Evolutionary conservation across 1,284 basidiomycete species (phyloP).

Genomic region (Cryptococcus sp.): DNA sequence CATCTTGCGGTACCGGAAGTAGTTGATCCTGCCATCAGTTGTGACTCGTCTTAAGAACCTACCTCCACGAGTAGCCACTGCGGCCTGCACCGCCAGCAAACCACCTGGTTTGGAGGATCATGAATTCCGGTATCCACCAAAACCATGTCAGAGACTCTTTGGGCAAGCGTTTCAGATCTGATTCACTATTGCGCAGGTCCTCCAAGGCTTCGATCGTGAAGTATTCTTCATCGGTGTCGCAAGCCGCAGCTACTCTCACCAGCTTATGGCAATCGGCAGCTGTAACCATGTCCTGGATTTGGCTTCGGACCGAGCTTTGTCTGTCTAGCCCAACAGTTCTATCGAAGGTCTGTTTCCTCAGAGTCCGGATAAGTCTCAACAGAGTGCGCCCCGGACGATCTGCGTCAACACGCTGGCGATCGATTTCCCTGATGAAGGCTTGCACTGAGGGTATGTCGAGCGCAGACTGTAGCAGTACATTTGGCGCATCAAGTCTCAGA

Average conservation of each 20-base stretch:
- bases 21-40: background rate
- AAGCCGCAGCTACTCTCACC: conserved; percentile 10
- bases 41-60: background rate
- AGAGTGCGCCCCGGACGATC: background rate
- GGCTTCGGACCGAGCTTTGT: background rate
- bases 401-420: background rate
- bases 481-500: conserved; percentile 19
- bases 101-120: conserved; percentile 19
- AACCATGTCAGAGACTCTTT: conserved; percentile 13
- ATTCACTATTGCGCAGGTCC: background rate
- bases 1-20: conserved; percentile 5
- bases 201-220: background rate
- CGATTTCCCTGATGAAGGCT: background rate
- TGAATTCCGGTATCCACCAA: conserved; percentile 20
- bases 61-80: conserved; percentile 9
- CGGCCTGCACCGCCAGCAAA: conserved; percentile 9
- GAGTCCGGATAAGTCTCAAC: background rate
- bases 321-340: conserved; percentile 7
- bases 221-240: conserved; percentile 6
- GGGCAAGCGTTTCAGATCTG: conserved; percentile 10
- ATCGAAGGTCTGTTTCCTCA: conserved; percentile 1
- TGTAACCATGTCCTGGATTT: conserved; percentile 7
- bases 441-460: conserved; percentile 1
- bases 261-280: conserved; percentile 6
- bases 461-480: conserved; percentile 15